Evolutionary conservation across 2,329 filamentous ascomycete genomes (phyloP).

Genomic region (Hysterium pulicare): DNA sequence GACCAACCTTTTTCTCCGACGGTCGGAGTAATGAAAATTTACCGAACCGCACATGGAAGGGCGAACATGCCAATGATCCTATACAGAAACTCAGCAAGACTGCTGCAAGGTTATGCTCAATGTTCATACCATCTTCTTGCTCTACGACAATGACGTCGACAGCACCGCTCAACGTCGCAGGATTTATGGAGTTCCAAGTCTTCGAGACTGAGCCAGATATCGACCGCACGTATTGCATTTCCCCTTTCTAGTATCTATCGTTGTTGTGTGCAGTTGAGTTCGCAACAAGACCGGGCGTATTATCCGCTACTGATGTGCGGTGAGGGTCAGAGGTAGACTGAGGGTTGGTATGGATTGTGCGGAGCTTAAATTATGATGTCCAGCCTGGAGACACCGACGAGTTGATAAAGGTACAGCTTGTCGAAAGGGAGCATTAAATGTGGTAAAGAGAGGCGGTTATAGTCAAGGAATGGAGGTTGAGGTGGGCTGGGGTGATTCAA

Average conservation of each 20-base stretch:
- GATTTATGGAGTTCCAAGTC: conserved; percentile 99
- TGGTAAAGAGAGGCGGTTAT: conserved; percentile 1
- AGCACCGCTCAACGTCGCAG: conserved; percentile 91
- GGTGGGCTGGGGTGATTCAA: background rate
- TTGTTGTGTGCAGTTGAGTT: conserved; percentile 5
- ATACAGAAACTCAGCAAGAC: too few species aligned
- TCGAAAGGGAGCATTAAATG: too few species aligned
- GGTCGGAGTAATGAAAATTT: conserved; percentile 95
- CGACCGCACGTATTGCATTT: conserved; percentile 97
- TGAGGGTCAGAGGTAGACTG: conserved; percentile 2
- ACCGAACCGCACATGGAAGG: conserved; percentile 97
- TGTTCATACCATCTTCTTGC: conserved; percentile 78
- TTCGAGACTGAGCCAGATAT: conserved; percentile 94
- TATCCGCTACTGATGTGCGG: too few species aligned
- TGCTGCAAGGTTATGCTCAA: too few species aligned
- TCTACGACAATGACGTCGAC: conserved; percentile 99
- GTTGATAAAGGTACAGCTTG: too few species aligned
- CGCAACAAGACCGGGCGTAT: conserved; percentile 1
- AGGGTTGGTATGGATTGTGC: background rate
- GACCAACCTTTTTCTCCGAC: conserved; percentile 79
- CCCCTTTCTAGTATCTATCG: conserved; percentile 18
- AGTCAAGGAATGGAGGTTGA: background rate
- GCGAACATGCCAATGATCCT: conserved; percentile 79
- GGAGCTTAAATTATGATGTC: too few species aligned
- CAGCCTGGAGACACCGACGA: too few species aligned